Evolutionary conservation across 768 basidiomycete genomes (phyloP), one percentile per base, ranked within the genome.

Genomic region (Artomyces pyxidatus): DNA sequence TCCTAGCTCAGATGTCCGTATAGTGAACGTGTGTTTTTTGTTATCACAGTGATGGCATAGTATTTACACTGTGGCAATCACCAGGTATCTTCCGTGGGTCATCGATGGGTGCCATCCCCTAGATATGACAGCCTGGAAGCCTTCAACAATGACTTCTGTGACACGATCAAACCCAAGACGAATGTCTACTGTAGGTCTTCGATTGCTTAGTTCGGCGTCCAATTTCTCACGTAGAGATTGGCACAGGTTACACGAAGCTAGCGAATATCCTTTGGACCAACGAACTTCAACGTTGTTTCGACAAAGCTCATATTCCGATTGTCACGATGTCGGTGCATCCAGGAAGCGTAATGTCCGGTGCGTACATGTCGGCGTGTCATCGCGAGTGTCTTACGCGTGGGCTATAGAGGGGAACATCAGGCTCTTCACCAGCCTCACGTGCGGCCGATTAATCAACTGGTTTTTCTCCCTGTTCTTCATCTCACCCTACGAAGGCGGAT

Each of bases 11-110:
- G 83, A 85, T 50, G 81, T 83, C 43, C 75, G 83, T 16, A 69
- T 85, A 11, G 69, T 83, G 11, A 72, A 76, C 47, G 81, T 82
- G 50, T 37, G 75, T 52, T 30, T n/a, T n/a, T n/a, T n/a, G n/a
- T n/a, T n/a, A n/a, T n/a, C n/a, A n/a, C n/a, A n/a, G n/a, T n/a
- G n/a, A n/a, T n/a, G n/a, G n/a, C n/a, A n/a, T n/a, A n/a, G n/a
- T n/a, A n/a, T n/a, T n/a, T n/a, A n/a, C n/a, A n/a, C n/a, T n/a
- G n/a, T n/a, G n/a, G n/a, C n/a, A n/a, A n/a, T n/a, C n/a, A n/a
- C n/a, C 38, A 63, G 59, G 49, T 64, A 11, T 27, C 52, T 12
- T 59, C 58, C 16, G 45, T 54, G 29, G 42, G 48, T 4, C 28
- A 42, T 37, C 17, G 51, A 41, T 26, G 30, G 37, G 17, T 38